A percentile compares a stretch with the other conserved stretches of the same genome.
Conservation (phyloP, 192 early-diverging fungal genomes). For the Backusella macrospora region DNA sequence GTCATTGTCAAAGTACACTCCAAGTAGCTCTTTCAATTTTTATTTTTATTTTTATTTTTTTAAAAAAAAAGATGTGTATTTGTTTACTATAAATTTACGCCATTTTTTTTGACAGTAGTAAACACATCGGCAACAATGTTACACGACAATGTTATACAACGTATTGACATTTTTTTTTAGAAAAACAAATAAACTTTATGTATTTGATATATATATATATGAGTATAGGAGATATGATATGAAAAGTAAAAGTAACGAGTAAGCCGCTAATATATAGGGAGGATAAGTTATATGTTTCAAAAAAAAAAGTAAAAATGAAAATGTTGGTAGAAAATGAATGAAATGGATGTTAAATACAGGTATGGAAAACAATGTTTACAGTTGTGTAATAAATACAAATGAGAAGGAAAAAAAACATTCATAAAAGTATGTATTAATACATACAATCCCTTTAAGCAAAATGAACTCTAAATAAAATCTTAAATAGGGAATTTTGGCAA, state of each 20-base stretch:
- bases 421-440: neutral
- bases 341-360: constrained; percentile 5
- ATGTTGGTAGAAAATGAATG: neutral
- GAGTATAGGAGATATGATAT: constrained; percentile 6
- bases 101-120: neutral
- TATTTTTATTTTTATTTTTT: neutral
- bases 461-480: neutral
- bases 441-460: neutral
- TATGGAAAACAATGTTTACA: neutral
- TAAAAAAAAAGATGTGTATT: neutral
- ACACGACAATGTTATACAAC: neutral
- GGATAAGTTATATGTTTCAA: neutral
- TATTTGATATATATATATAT: neutral
- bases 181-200: neutral
- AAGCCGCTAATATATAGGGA: neutral
- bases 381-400: constrained; percentile 8
- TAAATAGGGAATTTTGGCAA: neutral
- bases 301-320: neutral
- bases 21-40: neutral
- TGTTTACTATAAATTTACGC: neutral
- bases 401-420: neutral
- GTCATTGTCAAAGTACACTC: neutral
- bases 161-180: neutral
- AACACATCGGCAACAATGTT: neutral
- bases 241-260: neutral